Base-by-base conservation (phyloP, 1,139 yeast species). In the Saccharomycopsis hybrid region DNA sequence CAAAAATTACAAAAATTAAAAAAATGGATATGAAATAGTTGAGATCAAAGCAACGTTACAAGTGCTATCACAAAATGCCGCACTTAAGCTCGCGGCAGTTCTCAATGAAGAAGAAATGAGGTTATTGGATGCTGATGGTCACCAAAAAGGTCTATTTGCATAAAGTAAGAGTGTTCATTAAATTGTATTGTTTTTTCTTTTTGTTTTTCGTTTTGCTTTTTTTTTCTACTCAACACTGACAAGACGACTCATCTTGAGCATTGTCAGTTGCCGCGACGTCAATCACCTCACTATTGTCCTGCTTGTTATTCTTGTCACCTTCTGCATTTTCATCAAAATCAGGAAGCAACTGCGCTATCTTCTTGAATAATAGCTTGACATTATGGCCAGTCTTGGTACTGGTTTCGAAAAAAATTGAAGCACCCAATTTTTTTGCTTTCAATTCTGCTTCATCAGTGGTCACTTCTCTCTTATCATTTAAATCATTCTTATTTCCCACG, bases 301-400 rank as follows among this genome's bases (percentile, higher is more conserved):
- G 44, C 8, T 50, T 48, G 27, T 30, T 35, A 8, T 41, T 41
- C 25, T 39, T 43, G 13, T 33, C 13, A 13, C 9, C n/a, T 9
- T 29, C 42, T 18, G 32, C 36, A 35, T 32, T 27, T 13, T 71
- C 74, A 57, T 82, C 86, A 62, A 86, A 82, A 52, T 92, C 97
- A 2, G 97, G 97, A 57, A 92, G 74, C 51, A 88, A 80, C 63
- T 85, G 86, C 9, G 97, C 98, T 56, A 92, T 86, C 63, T 84
- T 86, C 63, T 89, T 87, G 69, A 92, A 92, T 57, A 92, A 71
- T 52, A 81, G 77, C 68, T 92, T 90, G 50, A 92, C 96, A 61
- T 92, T 92, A 65, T 89, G 86, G 43, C 96, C 96, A 47, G 92
- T 92, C 67, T 90, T 92, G 32, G 97, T 94, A 56, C 95, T 85